These are phyloP conservation scores for Aspergillus sclerotialis DNA, from an alignment of 2,329 filamentous ascomycete genomes.

Conservation along the genomic window DNA sequence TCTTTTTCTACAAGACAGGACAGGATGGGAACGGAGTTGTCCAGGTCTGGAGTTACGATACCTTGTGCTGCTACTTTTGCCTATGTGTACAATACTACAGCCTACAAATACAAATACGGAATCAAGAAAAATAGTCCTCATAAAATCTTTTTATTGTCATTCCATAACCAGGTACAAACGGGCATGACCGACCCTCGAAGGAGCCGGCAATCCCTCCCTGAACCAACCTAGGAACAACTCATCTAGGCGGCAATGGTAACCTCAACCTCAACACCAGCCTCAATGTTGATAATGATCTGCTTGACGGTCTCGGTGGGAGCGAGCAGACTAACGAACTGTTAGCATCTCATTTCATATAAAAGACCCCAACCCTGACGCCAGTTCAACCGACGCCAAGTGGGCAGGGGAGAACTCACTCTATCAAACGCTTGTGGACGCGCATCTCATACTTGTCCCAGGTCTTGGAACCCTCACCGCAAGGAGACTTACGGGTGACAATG, in stretches of 20 bases:
- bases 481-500: slow-evolving; percentile 97
- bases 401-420: slow-evolving; percentile 58
- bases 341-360: slow-evolving; percentile 4
- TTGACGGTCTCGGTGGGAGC: slow-evolving; percentile 78
- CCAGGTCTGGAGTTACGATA: background rate
- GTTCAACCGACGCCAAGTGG: too few species aligned
- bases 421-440: slow-evolving; percentile 98
- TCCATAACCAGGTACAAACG: slow-evolving; percentile 24
- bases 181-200: slow-evolving; percentile 14
- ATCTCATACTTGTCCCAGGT: slow-evolving; percentile 99
- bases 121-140: slow-evolving; percentile 7
- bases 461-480: slow-evolving; percentile 99
- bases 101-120: background rate
- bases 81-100: too few species aligned
- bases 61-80: too few species aligned
- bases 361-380: too few species aligned
- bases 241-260: slow-evolving; percentile 47
- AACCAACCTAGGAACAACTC: slow-evolving; percentile 14
- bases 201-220: slow-evolving; percentile 18
- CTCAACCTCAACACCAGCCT: slow-evolving; percentile 48
- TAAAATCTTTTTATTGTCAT: slow-evolving; percentile 23
- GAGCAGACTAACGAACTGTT: slow-evolving; percentile 57
- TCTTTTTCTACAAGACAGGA: too few species aligned
- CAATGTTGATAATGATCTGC: slow-evolving; percentile 50
- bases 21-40: background rate